Conservation (phyloP, 306 rosid species). For the Trifolium fragiferum region DNA sequence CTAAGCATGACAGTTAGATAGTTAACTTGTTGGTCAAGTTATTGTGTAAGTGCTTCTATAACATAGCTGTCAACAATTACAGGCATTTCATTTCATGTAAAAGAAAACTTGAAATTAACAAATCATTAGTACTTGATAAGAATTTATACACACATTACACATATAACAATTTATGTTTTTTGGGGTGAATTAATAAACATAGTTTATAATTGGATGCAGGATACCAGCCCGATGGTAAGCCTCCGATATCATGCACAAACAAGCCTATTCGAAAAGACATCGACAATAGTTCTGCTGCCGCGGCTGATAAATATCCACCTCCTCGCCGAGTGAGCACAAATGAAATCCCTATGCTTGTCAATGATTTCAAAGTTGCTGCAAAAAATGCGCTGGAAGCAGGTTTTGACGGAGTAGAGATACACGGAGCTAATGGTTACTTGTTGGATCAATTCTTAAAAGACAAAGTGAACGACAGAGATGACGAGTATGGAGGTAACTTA, state of each 20-base stretch:
- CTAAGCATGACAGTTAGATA: no score
- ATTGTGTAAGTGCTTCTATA: no score
- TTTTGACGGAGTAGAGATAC: constrained; percentile 57
- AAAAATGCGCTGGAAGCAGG: constrained; percentile 49
- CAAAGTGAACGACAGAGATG: no score
- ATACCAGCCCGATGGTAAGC: constrained; percentile 41
- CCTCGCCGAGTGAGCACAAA: constrained; percentile 39
- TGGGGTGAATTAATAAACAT: no score
- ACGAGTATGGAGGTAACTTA: no score
- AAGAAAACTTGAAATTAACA: no score
- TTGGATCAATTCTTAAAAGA: no score
- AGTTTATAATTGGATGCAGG: neutral
- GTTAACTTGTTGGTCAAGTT: no score
- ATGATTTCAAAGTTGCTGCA: constrained; percentile 47
- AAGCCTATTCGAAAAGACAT: constrained; percentile 38
- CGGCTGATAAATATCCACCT: constrained; percentile 37
- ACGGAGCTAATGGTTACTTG: constrained; percentile 6
- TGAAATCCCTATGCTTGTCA: constrained; percentile 41
- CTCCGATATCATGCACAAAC: constrained; percentile 47
- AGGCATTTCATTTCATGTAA: neutral
- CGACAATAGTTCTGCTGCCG: neutral
- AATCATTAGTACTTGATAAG: no score
- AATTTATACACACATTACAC: no score
- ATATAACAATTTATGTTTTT: no score
- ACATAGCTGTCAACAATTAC: no score